Percentiles rank a stretch among this genome's conserved stretches.
Evolutionary conservation across 306 rosid genomes (phyloP).

Genomic region (Begonia loranthoides): DNA sequence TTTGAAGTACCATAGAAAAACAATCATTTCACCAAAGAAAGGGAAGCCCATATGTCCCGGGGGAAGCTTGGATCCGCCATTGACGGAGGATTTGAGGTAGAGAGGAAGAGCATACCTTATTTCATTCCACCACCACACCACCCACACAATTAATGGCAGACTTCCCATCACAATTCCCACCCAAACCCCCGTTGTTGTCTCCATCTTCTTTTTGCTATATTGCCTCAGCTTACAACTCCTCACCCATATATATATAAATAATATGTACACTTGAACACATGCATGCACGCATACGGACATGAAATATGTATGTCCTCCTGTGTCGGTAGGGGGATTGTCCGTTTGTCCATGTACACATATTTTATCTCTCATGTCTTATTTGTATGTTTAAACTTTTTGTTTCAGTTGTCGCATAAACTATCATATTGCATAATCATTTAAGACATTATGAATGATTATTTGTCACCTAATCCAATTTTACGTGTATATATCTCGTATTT

Average conservation of each 20-base stretch:
- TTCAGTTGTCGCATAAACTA: background rate
- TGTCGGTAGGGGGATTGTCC: too few species aligned
- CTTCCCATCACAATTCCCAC: slow-evolving; percentile 10
- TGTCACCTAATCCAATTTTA: too few species aligned
- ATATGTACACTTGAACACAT: too few species aligned
- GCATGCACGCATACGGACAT: too few species aligned
- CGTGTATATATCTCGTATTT: too few species aligned
- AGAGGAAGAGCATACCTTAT: slow-evolving; percentile 14
- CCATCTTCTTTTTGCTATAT: background rate
- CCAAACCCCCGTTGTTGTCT: slow-evolving; percentile 1
- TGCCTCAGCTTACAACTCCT: background rate
- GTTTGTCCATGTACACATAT: too few species aligned
- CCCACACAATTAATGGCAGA: slow-evolving; percentile 12
- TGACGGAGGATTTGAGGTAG: background rate
- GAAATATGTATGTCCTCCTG: too few species aligned
- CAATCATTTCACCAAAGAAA: slow-evolving; percentile 10
- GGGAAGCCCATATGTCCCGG: slow-evolving; percentile 21
- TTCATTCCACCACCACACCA: slow-evolving; percentile 33
- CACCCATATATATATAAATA: background rate
- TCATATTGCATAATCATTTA: too few species aligned
- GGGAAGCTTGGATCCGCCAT: slow-evolving; percentile 11
- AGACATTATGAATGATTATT: too few species aligned
- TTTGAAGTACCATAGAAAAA: slow-evolving; percentile 38
- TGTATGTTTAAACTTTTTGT: too few species aligned
- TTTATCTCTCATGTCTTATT: too few species aligned